Evolutionary conservation across 2,329 filamentous ascomycete genomes (phyloP).

Genomic region (Fusarium sp.): DNA sequence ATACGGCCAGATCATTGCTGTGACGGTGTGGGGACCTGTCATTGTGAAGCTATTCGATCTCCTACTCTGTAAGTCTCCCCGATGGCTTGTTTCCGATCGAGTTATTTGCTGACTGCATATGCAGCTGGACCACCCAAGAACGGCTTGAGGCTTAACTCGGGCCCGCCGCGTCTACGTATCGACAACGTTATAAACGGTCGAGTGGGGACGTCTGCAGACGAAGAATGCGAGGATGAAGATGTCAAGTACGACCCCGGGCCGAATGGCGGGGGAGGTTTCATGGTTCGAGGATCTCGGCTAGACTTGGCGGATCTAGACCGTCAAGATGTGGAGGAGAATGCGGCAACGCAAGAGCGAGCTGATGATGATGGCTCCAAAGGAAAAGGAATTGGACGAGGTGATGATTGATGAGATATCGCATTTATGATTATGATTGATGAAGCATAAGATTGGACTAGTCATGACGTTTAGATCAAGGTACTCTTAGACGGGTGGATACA

Average conservation of each 20-base stretch:
- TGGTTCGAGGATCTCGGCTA: conserved; percentile 15
- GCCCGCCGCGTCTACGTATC: conserved; percentile 52
- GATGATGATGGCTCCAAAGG: not conserved
- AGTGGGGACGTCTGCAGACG: conserved; percentile 39
- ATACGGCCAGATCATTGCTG: conserved; percentile 54
- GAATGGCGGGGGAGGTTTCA: conserved; percentile 15
- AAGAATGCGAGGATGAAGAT: conserved; percentile 36
- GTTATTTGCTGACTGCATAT: conserved; percentile 33
- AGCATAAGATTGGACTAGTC: not conserved
- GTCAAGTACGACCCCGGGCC: conserved; percentile 24
- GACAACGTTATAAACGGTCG: conserved; percentile 54
- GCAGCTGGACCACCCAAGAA: conserved; percentile 54
- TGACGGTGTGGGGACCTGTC: conserved; percentile 54
- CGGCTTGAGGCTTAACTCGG: conserved; percentile 50
- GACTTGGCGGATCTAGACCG: conserved; percentile 3
- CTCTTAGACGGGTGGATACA: not conserved
- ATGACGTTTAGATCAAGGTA: not conserved
- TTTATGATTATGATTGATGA: conserved; percentile 31
- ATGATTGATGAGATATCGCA: conserved; percentile 28
- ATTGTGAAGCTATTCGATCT: conserved; percentile 55
- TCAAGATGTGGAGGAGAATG: not conserved
- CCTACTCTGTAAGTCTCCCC: conserved; percentile 48
- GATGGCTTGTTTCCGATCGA: not conserved
- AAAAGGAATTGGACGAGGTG: conserved; percentile 11
- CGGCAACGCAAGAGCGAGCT: conserved; percentile 4